Evolutionary conservation across 768 basidiomycete genomes (phyloP).

Genomic region (Pleurotus eryngii): DNA sequence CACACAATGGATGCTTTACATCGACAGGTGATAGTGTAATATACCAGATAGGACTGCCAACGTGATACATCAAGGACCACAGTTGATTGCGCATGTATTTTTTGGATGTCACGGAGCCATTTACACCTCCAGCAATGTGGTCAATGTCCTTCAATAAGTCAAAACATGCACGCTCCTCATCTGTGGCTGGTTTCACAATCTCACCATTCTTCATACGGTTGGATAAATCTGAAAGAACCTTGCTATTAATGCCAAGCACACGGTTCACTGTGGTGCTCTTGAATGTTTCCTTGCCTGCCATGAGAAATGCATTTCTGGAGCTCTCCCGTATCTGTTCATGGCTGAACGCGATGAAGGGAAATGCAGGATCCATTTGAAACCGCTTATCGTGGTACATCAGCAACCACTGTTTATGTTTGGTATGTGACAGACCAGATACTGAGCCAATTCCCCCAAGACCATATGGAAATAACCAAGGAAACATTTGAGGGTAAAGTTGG

Average conservation of each 20-base stretch:
- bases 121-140: conserved; percentile 25
- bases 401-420: conserved; percentile 18
- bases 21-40: no score
- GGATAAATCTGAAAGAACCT: no score
- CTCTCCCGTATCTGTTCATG: conserved; percentile 13
- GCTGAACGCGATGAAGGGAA: conserved; percentile 20
- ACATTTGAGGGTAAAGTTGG: conserved; percentile 24
- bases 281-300: conserved; percentile 38
- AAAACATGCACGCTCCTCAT: conserved; percentile 32
- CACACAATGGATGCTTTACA: no score
- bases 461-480: conserved; percentile 27
- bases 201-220: no score
- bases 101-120: conserved; percentile 24
- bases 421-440: conserved; percentile 11
- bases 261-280: conserved; percentile 23
- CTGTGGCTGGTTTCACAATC: conserved; percentile 20
- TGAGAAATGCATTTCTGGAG: no score
- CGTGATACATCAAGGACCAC: no score
- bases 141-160: conserved; percentile 30
- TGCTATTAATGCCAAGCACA: conserved; percentile 17
- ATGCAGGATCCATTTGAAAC: conserved; percentile 33
- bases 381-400: conserved; percentile 36
- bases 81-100: conserved; percentile 21
- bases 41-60: no score
- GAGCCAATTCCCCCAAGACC: conserved; percentile 30